Percentiles rank a stretch among this genome's conserved stretches.
Evolutionary conservation across 2,329 filamentous ascomycete species (phyloP).

Genomic region (Rutstroemia sydowiana): DNA sequence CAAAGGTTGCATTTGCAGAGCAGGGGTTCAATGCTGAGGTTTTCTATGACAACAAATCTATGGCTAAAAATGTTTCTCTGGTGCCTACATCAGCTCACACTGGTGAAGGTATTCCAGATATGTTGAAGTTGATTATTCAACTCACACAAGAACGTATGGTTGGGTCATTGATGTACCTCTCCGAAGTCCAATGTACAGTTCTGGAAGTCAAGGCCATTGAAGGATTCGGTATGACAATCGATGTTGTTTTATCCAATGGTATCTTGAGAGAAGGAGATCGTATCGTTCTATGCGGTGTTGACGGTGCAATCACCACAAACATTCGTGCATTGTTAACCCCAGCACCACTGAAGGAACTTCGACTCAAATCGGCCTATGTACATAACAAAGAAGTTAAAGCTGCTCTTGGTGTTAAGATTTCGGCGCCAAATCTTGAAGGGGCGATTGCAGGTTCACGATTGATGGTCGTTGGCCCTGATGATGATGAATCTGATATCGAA

Average conservation of each 20-base stretch:
- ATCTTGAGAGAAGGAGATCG: conserved; percentile 89
- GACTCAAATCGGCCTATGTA: conserved; percentile 92
- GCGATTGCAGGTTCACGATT: conserved; percentile 94
- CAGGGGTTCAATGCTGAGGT: conserved; percentile 97
- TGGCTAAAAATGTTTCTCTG: conserved; percentile 90
- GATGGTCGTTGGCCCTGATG: conserved; percentile 86
- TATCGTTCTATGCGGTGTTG: conserved; percentile 92
- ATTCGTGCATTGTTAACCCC: conserved; percentile 91
- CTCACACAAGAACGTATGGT: conserved; percentile 98
- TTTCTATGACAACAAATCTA: conserved; percentile 96
- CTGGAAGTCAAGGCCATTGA: conserved; percentile 99
- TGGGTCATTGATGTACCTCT: conserved; percentile 93
- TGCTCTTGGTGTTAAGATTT: conserved; percentile 96
- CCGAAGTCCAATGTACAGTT: conserved; percentile 94
- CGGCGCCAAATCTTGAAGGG: conserved; percentile 87
- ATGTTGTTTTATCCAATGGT: conserved; percentile 94
- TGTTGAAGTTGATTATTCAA: conserved; percentile 90
- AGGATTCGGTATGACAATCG: conserved; percentile 96
- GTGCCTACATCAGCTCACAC: conserved; percentile 96
- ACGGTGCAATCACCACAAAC: conserved; percentile 90
- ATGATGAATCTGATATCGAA: conserved; percentile 93
- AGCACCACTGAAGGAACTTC: conserved; percentile 84
- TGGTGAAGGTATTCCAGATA: conserved; percentile 97
- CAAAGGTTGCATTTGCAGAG: conserved; percentile 89
- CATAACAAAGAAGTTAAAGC: conserved; percentile 99